Evolutionary conservation across 768 basidiomycete species (phyloP).

Genomic region (Lactifluus piperatus): DNA sequence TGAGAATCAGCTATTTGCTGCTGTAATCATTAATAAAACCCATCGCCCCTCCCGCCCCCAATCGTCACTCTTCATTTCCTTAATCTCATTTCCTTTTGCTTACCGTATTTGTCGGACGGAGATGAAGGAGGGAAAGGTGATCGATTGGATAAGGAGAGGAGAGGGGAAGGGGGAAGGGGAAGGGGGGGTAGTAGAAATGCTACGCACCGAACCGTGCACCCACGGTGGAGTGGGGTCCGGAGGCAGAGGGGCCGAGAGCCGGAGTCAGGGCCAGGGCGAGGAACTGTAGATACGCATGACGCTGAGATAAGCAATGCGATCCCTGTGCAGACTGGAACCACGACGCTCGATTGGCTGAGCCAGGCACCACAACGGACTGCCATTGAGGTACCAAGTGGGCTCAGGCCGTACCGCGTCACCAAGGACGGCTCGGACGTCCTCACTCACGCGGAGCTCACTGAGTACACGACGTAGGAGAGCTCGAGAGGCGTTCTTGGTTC

Average conservation of each 20-base stretch:
- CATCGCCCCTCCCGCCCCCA: not conserved
- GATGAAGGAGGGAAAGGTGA: not conserved
- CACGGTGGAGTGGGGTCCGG: no score
- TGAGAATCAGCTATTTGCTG: not conserved
- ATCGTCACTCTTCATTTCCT: not conserved
- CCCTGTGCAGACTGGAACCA: no score
- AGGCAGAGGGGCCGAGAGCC: no score
- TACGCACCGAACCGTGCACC: slow-evolving; percentile 57
- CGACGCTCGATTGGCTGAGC: no score
- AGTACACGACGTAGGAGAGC: slow-evolving; percentile 65
- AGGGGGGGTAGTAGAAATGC: not conserved
- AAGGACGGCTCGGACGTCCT: slow-evolving; percentile 41
- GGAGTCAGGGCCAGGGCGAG: no score
- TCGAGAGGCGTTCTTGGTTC: slow-evolving; percentile 71
- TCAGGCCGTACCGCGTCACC: slow-evolving; percentile 60
- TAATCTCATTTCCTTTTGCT: no score
- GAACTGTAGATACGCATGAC: no score
- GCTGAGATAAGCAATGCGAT: no score
- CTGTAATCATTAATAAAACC: not conserved
- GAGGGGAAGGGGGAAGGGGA: no score
- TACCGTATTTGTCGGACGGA: not conserved
- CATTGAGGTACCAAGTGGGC: slow-evolving; percentile 68
- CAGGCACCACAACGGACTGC: no score
- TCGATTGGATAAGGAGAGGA: no score
- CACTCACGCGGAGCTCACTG: slow-evolving; percentile 46